A percentile compares a stretch with the other conserved stretches of the same genome.
Evolutionary conservation across 345 rosid species (phyloP).

Genomic region (Rhodamnia rubescens): DNA sequence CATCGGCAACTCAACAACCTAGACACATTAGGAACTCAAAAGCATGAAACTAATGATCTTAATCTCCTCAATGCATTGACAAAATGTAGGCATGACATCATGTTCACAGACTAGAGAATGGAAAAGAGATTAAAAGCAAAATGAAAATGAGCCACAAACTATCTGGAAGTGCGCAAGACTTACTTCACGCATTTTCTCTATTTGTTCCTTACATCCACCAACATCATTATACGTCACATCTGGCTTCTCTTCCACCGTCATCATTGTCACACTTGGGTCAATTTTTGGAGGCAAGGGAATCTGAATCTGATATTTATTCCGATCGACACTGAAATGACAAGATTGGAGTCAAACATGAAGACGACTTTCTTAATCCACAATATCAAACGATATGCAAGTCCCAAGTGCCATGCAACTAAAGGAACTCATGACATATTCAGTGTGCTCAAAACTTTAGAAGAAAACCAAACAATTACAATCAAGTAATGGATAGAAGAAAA

Average conservation of each 20-base stretch:
- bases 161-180: conserved; percentile 4
- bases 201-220: conserved; percentile 97
- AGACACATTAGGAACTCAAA: not conserved
- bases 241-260: conserved; percentile 98
- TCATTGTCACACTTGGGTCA: conserved; percentile 99
- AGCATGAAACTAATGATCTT: not conserved
- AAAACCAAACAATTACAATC: not conserved
- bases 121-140: not conserved
- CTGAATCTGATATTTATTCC: conserved; percentile 95
- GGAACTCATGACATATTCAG: not conserved
- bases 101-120: not conserved
- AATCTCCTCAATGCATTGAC: not conserved
- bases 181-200: conserved; percentile 96
- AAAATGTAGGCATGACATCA: not conserved
- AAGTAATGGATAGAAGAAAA: not conserved
- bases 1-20: conserved; percentile 99
- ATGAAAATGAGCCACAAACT: not conserved
- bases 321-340: conserved; percentile 65
- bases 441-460: not conserved
- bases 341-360: not conserved
- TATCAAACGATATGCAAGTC: not conserved
- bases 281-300: conserved; percentile 98
- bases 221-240: conserved; percentile 98
- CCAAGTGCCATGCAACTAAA: not conserved
- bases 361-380: not conserved